Evolutionary conservation across 2,329 filamentous ascomycete species (phyloP), one percentile per base, ranked within the genome.

Genomic region (Zymoseptoria tritici): DNA sequence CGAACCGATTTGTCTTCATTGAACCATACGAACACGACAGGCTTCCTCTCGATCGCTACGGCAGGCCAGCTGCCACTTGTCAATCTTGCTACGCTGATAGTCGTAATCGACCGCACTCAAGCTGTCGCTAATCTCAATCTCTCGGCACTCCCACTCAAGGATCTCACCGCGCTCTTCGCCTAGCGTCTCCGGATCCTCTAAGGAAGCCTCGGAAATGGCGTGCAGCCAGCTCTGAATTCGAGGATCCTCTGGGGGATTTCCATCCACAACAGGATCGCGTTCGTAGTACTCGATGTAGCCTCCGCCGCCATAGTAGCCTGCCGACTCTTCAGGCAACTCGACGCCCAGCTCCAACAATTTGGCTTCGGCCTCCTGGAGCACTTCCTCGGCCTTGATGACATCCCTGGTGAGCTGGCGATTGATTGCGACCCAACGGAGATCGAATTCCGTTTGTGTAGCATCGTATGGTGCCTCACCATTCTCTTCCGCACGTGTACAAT

Each of bases 311-410:
- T 46, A 46, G 36, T 46, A n/a, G 36, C 16, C 36, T n/a, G 4
- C 36, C 0, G 36, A n/a, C 0, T 46, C 16, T 3, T 46, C 16
- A 2, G 36, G 36, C 2, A 46, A 16, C 16, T 46, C 36, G n/a
- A 3, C n/a, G 13, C 36, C 36, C 4, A 46, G 36, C 36, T 46
- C 36, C 7, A 46, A 2, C 4, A 4, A 2, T 16, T 16, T 16
- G 2, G 36, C 36, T 46, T 46, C 36, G 13, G 16, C 13, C 16
- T 16, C 13, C 13, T 16, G 36, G 5, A 42, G 9, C 29, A 58
- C 6, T 36, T 36, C 55, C 50, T 64, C 62, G 7, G 60, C 60
- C 3, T 59, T 50, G 20, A 62, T 60, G 24, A 64, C 51, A 1
- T 57, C 22, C 1, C 55, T n/a, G 4, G 57, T 62, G 13, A 64